phyloP scores from a whole-genome alignment of 2,329 filamentous ascomycete genomes.

The Gaeumannomyces sp. region DNA sequence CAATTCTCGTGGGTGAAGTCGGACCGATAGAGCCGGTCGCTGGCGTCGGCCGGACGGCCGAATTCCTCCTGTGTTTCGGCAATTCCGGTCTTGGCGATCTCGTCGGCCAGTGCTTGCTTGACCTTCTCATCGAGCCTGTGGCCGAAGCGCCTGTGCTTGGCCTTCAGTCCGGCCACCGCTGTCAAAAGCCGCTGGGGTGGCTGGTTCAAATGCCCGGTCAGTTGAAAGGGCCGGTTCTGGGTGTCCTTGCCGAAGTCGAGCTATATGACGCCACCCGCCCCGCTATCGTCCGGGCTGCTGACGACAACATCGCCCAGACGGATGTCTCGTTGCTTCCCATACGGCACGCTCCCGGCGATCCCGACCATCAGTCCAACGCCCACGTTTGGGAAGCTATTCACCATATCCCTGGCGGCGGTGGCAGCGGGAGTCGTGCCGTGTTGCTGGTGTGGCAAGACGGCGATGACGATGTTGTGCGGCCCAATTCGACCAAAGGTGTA shows the following conservation, averaged over 20 bases:
- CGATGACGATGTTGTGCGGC: conserved; percentile 30
- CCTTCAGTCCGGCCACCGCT: conserved; percentile 1
- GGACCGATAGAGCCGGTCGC: no score
- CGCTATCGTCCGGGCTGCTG: conserved; percentile 13
- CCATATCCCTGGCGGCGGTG: conserved; percentile 22
- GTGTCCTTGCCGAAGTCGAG: conserved; percentile 22
- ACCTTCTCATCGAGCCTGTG: conserved; percentile 15
- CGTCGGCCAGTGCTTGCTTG: not conserved
- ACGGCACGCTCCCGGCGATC: conserved; percentile 31
- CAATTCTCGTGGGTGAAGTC: not conserved
- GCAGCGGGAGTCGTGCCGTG: conserved; percentile 22
- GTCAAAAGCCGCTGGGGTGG: conserved; percentile 8
- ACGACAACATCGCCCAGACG: conserved; percentile 28
- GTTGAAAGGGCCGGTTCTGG: conserved; percentile 14
- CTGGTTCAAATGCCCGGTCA: conserved; percentile 8
- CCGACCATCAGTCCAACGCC: conserved; percentile 27
- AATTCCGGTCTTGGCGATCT: not conserved
- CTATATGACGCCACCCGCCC: conserved; percentile 20
- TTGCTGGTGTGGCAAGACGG: conserved; percentile 20
- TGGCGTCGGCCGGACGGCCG: no score
- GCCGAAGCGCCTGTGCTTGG: conserved; percentile 14
- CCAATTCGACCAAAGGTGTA: conserved; percentile 28
- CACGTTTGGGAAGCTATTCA: conserved; percentile 24
- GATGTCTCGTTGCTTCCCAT: conserved; percentile 23
- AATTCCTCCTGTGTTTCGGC: no score